Evolutionary conservation across 805 yeast species (phyloP).

Genomic region (Starmerella floricola): DNA sequence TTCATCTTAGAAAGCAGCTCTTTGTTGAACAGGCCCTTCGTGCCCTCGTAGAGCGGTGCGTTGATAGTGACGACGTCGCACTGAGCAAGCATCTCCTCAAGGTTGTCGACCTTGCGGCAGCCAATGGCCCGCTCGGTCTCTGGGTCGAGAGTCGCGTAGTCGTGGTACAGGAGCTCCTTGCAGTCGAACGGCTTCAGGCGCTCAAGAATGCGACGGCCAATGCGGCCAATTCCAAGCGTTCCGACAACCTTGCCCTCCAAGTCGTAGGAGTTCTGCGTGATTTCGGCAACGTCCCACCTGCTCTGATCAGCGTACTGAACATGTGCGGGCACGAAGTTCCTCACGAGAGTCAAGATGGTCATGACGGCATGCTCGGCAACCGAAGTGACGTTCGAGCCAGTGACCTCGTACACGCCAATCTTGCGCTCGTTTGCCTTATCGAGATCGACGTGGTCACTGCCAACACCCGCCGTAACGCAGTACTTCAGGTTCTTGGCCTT

Average conservation of each 20-base stretch:
- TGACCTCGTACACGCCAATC: conserved; percentile 64
- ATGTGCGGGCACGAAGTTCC: conserved; percentile 72
- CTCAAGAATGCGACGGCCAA: conserved; percentile 64
- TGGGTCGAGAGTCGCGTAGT: conserved; percentile 55
- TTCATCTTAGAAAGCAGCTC: conserved; percentile 52
- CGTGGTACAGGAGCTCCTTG: conserved; percentile 51
- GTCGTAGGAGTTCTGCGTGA: conserved; percentile 62
- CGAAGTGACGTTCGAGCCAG: conserved; percentile 68
- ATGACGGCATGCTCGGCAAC: conserved; percentile 73
- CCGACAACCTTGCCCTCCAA: conserved; percentile 63
- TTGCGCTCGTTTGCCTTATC: conserved; percentile 51
- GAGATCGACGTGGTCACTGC: conserved; percentile 69
- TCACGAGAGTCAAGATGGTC: conserved; percentile 57
- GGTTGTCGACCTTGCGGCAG: conserved; percentile 44
- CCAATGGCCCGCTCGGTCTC: conserved; percentile 48
- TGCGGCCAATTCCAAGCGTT: conserved; percentile 76
- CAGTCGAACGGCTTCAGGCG: conserved; percentile 63
- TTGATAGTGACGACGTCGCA: conserved; percentile 68
- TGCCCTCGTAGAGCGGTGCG: conserved; percentile 61
- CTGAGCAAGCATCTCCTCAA: conserved; percentile 54
- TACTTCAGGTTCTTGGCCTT: conserved; percentile 61
- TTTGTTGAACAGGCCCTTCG: conserved; percentile 56
- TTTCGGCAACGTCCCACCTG: conserved; percentile 67
- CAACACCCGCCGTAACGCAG: conserved; percentile 72
- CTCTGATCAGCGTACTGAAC: conserved; percentile 42